Evolutionary conservation across 306 rosid species (phyloP).

Genomic region (Rosa rugosa): DNA sequence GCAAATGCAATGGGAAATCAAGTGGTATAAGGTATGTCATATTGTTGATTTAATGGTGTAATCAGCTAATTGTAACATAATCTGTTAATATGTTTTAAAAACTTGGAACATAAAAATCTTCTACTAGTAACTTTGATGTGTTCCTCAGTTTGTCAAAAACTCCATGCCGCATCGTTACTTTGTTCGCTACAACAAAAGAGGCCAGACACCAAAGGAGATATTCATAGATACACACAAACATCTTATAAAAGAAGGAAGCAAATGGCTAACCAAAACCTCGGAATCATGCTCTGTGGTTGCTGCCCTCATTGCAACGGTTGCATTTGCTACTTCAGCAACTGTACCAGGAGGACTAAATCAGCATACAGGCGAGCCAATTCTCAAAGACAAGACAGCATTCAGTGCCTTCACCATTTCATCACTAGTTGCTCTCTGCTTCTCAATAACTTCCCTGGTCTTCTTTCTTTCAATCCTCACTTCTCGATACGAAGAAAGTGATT

Average conservation of each 20-base stretch:
- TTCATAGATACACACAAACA: constrained; percentile 38
- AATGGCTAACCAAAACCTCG: constrained; percentile 49
- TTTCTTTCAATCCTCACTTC: constrained; percentile 55
- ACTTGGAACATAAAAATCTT: background rate
- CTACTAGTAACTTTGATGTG: background rate
- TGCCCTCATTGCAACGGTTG: constrained; percentile 56
- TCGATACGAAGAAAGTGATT: constrained; percentile 40
- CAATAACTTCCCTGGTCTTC: constrained; percentile 31
- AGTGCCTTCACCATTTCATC: constrained; percentile 29
- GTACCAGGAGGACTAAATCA: constrained; percentile 43
- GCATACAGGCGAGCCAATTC: constrained; percentile 31
- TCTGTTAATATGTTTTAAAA: background rate
- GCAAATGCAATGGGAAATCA: constrained; percentile 71
- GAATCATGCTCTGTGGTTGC: constrained; percentile 69
- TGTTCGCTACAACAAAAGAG: constrained; percentile 22
- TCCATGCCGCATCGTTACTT: constrained; percentile 40
- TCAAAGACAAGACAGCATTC: constrained; percentile 24
- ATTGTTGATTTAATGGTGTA: background rate
- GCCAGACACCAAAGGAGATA: constrained; percentile 41
- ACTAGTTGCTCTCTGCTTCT: constrained; percentile 36
- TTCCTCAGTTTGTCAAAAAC: constrained; percentile 43
- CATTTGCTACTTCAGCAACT: constrained; percentile 40
- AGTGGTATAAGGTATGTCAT: constrained; percentile 50
- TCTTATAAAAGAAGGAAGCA: constrained; percentile 29
- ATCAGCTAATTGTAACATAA: background rate